Base-by-base conservation (phyloP, 768 basidiomycete genomes). In the Lyophyllum atratum region DNA sequence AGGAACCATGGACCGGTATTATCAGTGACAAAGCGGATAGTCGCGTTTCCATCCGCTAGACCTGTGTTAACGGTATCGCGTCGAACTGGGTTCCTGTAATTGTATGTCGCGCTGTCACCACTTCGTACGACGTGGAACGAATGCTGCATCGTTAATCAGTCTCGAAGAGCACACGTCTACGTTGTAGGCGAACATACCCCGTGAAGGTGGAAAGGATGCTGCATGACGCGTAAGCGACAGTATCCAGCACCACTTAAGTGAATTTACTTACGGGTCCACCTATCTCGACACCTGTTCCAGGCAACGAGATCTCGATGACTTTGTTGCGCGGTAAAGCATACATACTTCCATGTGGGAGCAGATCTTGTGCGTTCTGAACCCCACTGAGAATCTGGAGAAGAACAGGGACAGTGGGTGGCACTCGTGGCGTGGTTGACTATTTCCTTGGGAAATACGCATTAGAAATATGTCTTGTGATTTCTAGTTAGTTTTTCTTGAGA, bases 11-110 rank as follows among this genome's bases (percentile, higher is more conserved):
- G 31, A 33, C 31, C 74, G n/a, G 73, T 52, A 56, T 76, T 89
- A 67, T 89, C 83, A 3, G 87, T 82, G n/a, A 70, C 64, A 73
- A 85, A 87, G 25, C 85, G 78, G 50, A 89, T 74, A 1, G 78
- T 80, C n/a, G 79, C 64, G 33, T 65, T 61, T 26, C 69, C 70
- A 15, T 61, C 59, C 11, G n/a, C 58, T 55, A 17, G 56, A 61
- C 31, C 31, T 6, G 31, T 33, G 12, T 12, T 33, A 12, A 33
- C 31, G 7, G 31, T 12, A 6, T 33, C 12, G 31, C 31, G 31
- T 33, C 31, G 7, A 33, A 6, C 31, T 12, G 12, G 7, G 31
- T 33, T 33, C 31, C 6, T 6, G 31, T 6, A 33, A 12, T 33
- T 33, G 7, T 33, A 33, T 33, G 31, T 6, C 7, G 12, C 31